Conservation (phyloP, 768 basidiomycete genomes). For the Boletus fagicola region DNA sequence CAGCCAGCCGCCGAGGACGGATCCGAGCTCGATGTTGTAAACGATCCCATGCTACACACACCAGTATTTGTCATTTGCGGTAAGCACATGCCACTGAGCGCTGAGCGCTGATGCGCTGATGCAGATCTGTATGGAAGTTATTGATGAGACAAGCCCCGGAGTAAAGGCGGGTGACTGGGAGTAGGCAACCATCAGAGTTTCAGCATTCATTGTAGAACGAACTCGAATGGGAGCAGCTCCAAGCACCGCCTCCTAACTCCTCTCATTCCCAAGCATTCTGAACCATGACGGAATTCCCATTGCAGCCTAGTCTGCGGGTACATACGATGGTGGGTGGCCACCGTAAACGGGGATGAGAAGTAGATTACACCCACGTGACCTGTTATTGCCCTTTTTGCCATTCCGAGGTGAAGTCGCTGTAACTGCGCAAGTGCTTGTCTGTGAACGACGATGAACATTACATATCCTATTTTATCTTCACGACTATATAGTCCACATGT, state of each 20-base stretch:
- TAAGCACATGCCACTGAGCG: neutral
- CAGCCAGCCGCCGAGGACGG: neutral
- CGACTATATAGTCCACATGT: conserved; percentile 68
- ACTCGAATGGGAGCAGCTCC: neutral
- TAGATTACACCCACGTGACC: conserved; percentile 17
- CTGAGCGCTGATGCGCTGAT: neutral
- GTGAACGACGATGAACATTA: conserved; percentile 42
- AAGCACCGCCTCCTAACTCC: neutral
- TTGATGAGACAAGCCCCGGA: neutral
- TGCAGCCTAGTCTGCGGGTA: neutral
- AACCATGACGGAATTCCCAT: neutral
- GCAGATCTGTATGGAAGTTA: neutral
- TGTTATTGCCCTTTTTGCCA: conserved; percentile 6
- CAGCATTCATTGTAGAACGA: neutral
- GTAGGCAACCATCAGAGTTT: neutral
- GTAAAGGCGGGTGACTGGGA: neutral
- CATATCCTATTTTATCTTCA: conserved; percentile 56
- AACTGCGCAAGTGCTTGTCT: neutral
- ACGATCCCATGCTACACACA: neutral
- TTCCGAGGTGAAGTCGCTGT: neutral
- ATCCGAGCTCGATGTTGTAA: neutral
- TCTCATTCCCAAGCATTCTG: neutral
- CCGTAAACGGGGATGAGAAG: too few species aligned
- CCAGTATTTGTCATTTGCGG: neutral
- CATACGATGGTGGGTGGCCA: neutral